phyloP scores from a whole-genome alignment of 164 flowering plant genomes.

The Pachysandra terminalis region DNA sequence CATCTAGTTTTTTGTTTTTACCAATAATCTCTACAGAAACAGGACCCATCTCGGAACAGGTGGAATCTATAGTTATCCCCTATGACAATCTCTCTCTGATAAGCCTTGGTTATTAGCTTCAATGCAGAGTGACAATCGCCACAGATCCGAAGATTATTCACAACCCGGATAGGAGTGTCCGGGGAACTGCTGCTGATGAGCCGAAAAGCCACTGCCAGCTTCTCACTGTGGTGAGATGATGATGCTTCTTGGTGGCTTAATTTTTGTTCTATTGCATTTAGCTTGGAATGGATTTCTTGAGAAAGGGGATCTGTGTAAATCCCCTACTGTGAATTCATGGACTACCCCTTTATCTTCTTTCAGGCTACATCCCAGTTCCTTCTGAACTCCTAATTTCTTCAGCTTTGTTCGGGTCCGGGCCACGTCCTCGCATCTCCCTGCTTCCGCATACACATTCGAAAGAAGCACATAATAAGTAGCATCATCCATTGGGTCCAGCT shows the following conservation, averaged over 20 bases:
- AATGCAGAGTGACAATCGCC: slow-evolving; percentile 19
- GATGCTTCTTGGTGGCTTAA: background rate
- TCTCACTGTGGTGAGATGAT: slow-evolving; percentile 18
- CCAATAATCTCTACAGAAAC: slow-evolving; percentile 26
- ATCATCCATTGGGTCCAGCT: too few relatives aligned
- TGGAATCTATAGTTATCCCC: slow-evolving; percentile 26
- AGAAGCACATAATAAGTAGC: slow-evolving; percentile 6
- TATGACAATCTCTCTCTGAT: slow-evolving; percentile 19
- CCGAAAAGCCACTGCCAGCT: slow-evolving; percentile 22
- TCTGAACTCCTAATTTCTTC: slow-evolving; percentile 9
- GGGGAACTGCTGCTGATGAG: slow-evolving; percentile 16
- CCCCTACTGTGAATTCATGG: slow-evolving; percentile 11
- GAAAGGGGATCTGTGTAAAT: slow-evolving; percentile 9
- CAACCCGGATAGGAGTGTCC: slow-evolving; percentile 15
- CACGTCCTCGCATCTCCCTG: slow-evolving; percentile 20
- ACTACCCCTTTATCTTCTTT: slow-evolving; percentile 15
- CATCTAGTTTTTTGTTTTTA: background rate
- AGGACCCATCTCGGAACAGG: slow-evolving; percentile 15
- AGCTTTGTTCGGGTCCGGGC: slow-evolving; percentile 3
- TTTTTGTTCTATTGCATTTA: slow-evolving; percentile 8
- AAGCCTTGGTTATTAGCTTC: slow-evolving; percentile 15
- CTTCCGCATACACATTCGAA: slow-evolving; percentile 16
- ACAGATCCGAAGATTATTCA: slow-evolving; percentile 19
- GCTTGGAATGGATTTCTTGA: slow-evolving; percentile 17
- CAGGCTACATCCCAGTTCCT: slow-evolving; percentile 18